Base-by-base conservation (phyloP, 1,284 basidiomycete genomes). In the Boletus semigastroideus region DNA sequence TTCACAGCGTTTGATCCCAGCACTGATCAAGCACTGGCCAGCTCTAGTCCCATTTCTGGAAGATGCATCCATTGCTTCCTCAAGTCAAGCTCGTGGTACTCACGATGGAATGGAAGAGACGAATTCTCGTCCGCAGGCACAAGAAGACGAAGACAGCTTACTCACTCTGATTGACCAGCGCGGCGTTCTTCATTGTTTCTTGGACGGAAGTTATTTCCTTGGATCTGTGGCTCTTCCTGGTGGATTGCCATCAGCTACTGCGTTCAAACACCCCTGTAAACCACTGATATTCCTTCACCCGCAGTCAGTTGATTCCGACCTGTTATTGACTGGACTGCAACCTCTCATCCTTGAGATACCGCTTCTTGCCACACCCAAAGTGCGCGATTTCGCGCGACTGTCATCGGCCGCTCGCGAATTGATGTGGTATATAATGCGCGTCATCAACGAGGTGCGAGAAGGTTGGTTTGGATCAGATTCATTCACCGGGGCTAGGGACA, bases 171-270 rank as follows among this genome's bases (percentile, higher is more conserved):
- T 81, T 17, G 87, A 90, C 62, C 72, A 76, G 48, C 55, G 67
- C 20, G 87, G 89, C 7, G 65, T 67, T 53, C 64, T 89, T 43
- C 78, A 84, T 63, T 78, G 72, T 58, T 91, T 83, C 67, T 72
- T 94, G 44, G 91, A 94, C 62, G 92, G 92, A 22, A 82, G 82
- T 53, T 92, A 89, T 69, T 80, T 86, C 42, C 75, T 95, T 31
- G 92, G 93, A 34, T 73, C 78, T 33, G 67, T 87, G 39, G 42
- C 49, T 54, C 53, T 66, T 20, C 55, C 63, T 59, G 37, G 56
- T 80, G 36, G 76, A 73, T 37, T 58, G 58, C 46, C 65, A 69
- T 66, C 70, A 25, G 62, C 70, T 37, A 72, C 78, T 38, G 59
- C 87, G 36, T 73, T 76, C 67, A 85, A 83, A 62, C 70, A 78